Evolutionary conservation across 768 basidiomycete species (phyloP), one percentile per base, ranked within the genome.

Genomic region (Kwoniella sp.): DNA sequence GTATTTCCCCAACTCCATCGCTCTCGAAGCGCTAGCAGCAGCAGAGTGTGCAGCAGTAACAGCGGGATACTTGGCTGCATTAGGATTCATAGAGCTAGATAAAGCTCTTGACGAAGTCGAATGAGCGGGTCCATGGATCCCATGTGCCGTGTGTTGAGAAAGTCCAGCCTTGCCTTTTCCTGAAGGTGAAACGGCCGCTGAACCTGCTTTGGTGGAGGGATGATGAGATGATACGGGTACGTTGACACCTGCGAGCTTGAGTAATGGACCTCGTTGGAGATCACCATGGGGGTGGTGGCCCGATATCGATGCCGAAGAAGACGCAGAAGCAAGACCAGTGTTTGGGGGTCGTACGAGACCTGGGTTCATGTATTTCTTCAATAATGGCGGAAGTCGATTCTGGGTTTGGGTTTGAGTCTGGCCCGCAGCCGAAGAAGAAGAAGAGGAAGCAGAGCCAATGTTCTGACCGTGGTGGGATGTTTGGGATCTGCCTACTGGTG

Each of bases 1-100:
- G 78, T 99, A 99, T 50, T 82, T 85, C 27, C 95, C 94, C 33
- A 96, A 37, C 5, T 70, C 67, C 24, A 62, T 48, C 24, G 26
- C 49, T 33, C 60, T 68, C 7, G 47, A 30, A 7, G 50, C 64
- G 36, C 36, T 26, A 13, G 63, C 26, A 12, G 63, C 25, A 15
- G 60, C 37, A 46, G 54, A 33, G n/a, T n/a, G n/a, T n/a, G n/a
- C n/a, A 13, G 63, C 26, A 12, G 63, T 21, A 15, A 56, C 37
- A 46, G 54, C 24, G 19, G 58, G 49, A 26, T 67, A 59, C 27
- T 64, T 59, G 6, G 59, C 29, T n/a, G 51, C 46, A 44, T 60
- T 57, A 12, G 69, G 63, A 25, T 65, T 66, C 24, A 72, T 60
- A 1, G 63, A 59, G 21, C 60, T 55, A n/a, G 74, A 69, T 25